Base-by-base conservation (phyloP, 768 basidiomycete genomes). In the Leccinum ochraceum region DNA sequence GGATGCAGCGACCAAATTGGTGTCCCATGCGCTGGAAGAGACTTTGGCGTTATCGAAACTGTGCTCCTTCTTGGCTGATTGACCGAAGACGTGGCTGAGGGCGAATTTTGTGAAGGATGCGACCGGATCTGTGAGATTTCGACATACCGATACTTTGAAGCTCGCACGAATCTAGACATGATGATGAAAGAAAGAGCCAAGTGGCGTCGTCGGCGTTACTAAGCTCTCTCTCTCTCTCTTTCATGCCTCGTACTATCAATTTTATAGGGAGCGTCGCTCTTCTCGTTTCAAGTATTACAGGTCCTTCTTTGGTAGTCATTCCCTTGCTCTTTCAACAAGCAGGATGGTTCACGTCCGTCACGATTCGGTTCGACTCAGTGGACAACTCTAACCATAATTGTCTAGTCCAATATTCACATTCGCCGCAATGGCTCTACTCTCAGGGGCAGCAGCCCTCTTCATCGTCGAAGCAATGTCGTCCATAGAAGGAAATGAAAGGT, bases 21-120 rank as follows among this genome's bases (percentile, higher is more conserved):
- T 98, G 74, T 98, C 96, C 94, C 94, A 98, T 9, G 96, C 95
- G 66, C 86, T 92, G 74, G 86, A 88, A 53, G 92, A 89, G 17
- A 94, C 82, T 74, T 94, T 94, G 66, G 94, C 79, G 63, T 94
- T 95, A 72, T 94, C 92, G 62, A 88, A 75, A 22, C 83, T 78
- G 66, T 90, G 80, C 72, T 94, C 91, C 72, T 92, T 94, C 81
- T 95, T 96, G 37, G 88, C 83, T 63, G 86, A 75, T 67, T 94
- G 91, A 34, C 93, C 95, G 73, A 90, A 98, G 72, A 96, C 94
- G 76, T 98, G 95, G 66, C 93, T 94, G 59, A 34, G 22, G 54
- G 56, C 32, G 32, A 5, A 34, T 42, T 48, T 50, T 34, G 53
- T 44, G n/a, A 53, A 36, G n/a, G 32, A 3, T 46, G 58, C 48